Evolutionary conservation across 179 eudicot genomes (phyloP).

Genomic region (Dionaea muscipula): DNA sequence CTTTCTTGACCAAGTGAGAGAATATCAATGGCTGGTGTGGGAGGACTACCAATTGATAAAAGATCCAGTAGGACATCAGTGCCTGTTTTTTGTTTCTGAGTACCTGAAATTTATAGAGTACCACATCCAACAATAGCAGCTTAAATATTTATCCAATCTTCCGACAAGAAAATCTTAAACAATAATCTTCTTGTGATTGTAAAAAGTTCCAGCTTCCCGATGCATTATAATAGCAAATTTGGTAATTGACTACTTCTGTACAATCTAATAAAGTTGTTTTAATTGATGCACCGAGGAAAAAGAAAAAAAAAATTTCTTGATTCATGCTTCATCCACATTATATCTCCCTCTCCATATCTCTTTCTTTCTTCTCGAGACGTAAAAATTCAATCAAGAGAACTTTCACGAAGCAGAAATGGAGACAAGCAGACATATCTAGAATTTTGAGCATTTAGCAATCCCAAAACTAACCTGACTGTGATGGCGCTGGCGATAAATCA

Average conservation of each 20-base stretch:
- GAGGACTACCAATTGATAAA: slow-evolving; percentile 67
- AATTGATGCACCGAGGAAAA: no score
- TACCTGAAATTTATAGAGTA: slow-evolving; percentile 22
- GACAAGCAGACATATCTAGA: neutral
- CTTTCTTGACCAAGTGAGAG: slow-evolving; percentile 42
- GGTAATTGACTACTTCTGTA: no score
- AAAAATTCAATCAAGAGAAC: neutral
- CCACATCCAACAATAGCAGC: slow-evolving; percentile 4
- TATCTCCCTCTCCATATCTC: no score
- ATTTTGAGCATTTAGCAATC: neutral
- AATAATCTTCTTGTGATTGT: no score
- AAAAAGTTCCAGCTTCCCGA: no score
- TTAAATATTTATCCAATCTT: neutral
- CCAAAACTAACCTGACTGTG: slow-evolving; percentile 52
- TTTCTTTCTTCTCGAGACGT: no score
- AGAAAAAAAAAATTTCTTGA: no score
- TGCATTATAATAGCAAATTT: no score
- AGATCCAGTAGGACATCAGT: slow-evolving; percentile 79
- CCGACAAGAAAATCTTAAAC: neutral
- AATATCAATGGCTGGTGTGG: slow-evolving; percentile 41
- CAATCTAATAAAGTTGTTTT: no score
- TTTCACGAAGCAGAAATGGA: neutral
- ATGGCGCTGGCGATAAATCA: slow-evolving; percentile 42
- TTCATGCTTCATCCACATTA: no score
- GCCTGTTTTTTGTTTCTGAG: slow-evolving; percentile 55